Evolutionary conservation across 495 filamentous ascomycete genomes (phyloP).

Genomic region (Apodospora peruviana): DNA sequence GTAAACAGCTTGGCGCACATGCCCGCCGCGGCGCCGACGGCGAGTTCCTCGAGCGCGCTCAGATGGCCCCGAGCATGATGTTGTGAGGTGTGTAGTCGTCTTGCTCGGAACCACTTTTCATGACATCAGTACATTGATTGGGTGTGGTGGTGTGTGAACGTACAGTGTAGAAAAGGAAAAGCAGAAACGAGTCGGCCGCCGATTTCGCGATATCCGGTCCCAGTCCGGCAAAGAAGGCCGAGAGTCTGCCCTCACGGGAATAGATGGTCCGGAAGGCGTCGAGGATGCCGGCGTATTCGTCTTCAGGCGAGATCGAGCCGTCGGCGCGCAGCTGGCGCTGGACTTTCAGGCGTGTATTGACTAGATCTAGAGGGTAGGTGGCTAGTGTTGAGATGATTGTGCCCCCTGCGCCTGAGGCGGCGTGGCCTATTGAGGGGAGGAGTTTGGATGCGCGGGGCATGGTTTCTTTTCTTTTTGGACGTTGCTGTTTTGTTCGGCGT

Average conservation of each 20-base stretch:
- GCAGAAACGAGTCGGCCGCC: slow-evolving; percentile 72
- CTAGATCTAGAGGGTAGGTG: slow-evolving; percentile 80
- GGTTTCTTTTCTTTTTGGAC: slow-evolving; percentile 10
- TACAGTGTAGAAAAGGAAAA: slow-evolving; percentile 73
- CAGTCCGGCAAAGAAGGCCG: slow-evolving; percentile 71
- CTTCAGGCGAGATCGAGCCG: slow-evolving; percentile 22
- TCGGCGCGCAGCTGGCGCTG: slow-evolving; percentile 56
- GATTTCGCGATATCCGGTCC: slow-evolving; percentile 67
- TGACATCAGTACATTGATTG: neutral
- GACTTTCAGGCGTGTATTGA: slow-evolving; percentile 78
- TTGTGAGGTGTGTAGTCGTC: slow-evolving; percentile 36
- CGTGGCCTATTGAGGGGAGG: slow-evolving; percentile 85
- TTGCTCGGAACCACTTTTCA: slow-evolving; percentile 44
- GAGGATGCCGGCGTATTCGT: slow-evolving; percentile 51
- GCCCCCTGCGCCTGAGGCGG: slow-evolving; percentile 71
- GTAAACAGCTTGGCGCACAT: slow-evolving; percentile 74
- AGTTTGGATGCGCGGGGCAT: slow-evolving; percentile 27
- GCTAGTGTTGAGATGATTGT: slow-evolving; percentile 74
- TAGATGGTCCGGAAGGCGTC: slow-evolving; percentile 74
- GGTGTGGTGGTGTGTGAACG: neutral
- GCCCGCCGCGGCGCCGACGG: slow-evolving; percentile 71
- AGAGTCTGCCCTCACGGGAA: slow-evolving; percentile 58
- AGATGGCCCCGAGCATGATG: slow-evolving; percentile 47
- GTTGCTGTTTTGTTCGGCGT: neutral
- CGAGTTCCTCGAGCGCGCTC: slow-evolving; percentile 65